Evolutionary conservation across 768 basidiomycete genomes (phyloP), one percentile per base, ranked within the genome.

Genomic region (Podaxis sp.): DNA sequence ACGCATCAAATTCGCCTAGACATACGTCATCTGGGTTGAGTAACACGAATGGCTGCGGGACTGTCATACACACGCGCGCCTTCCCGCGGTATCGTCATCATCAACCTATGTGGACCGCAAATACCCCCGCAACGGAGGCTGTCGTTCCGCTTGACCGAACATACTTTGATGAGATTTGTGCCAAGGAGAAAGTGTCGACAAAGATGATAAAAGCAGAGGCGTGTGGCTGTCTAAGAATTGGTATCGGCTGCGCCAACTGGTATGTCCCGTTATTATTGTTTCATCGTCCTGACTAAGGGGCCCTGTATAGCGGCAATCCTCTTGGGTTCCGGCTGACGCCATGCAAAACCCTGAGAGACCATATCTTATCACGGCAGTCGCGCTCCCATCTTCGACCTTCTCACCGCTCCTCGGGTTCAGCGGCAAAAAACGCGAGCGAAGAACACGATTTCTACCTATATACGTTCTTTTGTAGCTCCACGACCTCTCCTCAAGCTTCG

Each of bases 271-370:
- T 26, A 51, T 19, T 52, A 57, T 26, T n/a, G 52, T 51, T n/a
- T 63, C 36, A 53, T 58, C 26, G 9, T 12, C 13, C 22, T 22
- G 49, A 12, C 19, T 51, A 26, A 51, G 7, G 22, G 19, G 22
- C 11, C 49, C 11, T 52, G 38, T 49, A 26, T 64, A 88, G 87
- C 64, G 88, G 88, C 0, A 90, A 88, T 62, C 75, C 85, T 3
- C 75, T 90, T 11, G 88, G 88, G 28, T 87, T 82, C 4, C 79
- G 87, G 30, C 87, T 84, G 67, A 80, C 79, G 39, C 86, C 86
- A 0, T 88, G 88, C 66, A 80, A 81, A 67, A 81, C 81, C 80
- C 80, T 12, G 81, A 82, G 46, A 78, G 80, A 51, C 70, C 83
- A 40, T 73, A 77, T 67, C 58, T 66, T 44, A 51, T 28, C 52